Evolutionary conservation across 2,329 filamentous ascomycete species (phyloP), one percentile per base, ranked within the genome.

Genomic region (Ophiostoma piceae): DNA sequence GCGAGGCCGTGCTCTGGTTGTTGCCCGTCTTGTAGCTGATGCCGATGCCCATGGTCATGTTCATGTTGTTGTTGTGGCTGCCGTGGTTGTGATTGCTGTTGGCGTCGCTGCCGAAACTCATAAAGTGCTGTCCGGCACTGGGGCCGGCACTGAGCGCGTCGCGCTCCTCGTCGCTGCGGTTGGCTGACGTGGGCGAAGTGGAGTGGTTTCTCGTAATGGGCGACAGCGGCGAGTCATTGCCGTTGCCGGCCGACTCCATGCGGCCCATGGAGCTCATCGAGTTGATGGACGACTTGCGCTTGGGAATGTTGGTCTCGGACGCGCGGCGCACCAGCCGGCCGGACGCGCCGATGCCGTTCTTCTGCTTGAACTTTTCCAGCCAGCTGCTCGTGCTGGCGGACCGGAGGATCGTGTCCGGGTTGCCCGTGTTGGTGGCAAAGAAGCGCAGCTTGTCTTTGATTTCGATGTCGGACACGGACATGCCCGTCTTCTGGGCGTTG

Each of bases 331-430:
- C 81, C 51, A 87, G 76, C 71, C 19, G 80, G n/a, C 65, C 65
- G 19, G 82, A 19, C 80, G 80, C 19, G 2, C 79, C 81, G 69
- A 87, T 80, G 39, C 80, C 88, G 77, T 96, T 90, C 81, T 94
- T 97, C 77, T 92, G 88, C 82, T 97, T 97, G 83, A 98, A 98
- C 77, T 95, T 96, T 76, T 97, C 92, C 43, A 98, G 84, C 94
- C 94, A 97, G 74, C 84, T 88, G 39, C 87, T 83, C 74, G 87
- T 95, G 73, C 92, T 86, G 67, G 86, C 86, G 66, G 86, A 86
- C 75, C 90, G 91, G 70, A 90, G 79, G 67, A 92, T 87, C 73
- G 85, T 88, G 69, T 96, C 92, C 70, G 88, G 87, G 35, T 88
- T 79, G 60, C 80, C 88, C 43, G 89, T 90, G 32, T 87, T 90